Base-by-base conservation (phyloP, 441 rosid species). In the Aleurites moluccanus region DNA sequence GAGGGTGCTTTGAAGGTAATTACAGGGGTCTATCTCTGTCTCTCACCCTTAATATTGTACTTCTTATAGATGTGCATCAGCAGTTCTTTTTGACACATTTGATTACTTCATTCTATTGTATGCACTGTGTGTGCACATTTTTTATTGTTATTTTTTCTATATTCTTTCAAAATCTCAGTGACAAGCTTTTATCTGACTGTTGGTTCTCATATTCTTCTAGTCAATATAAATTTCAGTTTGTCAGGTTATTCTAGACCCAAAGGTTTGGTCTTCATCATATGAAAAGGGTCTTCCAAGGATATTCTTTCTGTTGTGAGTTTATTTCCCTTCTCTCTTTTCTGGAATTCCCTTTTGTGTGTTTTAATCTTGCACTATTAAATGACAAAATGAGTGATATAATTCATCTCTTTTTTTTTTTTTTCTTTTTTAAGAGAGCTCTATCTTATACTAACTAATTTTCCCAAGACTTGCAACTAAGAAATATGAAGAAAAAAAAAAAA, bases 191-290 rank as follows among this genome's bases (percentile, higher is more conserved):
- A 35, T 28, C 53, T 82, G 69, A 75, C 64, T 55, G 27, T 9
- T 35, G 16, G 73, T 84, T 73, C 67, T 30, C 27, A 45, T 78
- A 69, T 73, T 35, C 71, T 79, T 60, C 28, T 76, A 96, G 98
- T 70, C 83, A 67, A 77, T 96, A 82, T 93, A 96, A 73, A 81
- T 73, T 82, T 93, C 99, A 75, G 96, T 93, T 64, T 80, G 64
- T 70, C 85, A 59, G 83, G 94, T 93, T 80, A 86, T 96, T 81
- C 83, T 96, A 52, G 99, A 96, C 80, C 96, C 89, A 21, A 96
- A 96, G 86, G 91, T 93, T 30, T 96, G 99, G 67, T 97, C 97
- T 25, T 98, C 97, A 66, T 83, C 81, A 70, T 86, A 85, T 84
- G 98, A 93, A 79, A 91, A 86, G 79, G 94, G 92, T 44, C 90